These are phyloP conservation scores for Ustilago cynodontis DNA, from an alignment of 1,284 basidiomycete genomes.

Conservation along the genomic window DNA sequence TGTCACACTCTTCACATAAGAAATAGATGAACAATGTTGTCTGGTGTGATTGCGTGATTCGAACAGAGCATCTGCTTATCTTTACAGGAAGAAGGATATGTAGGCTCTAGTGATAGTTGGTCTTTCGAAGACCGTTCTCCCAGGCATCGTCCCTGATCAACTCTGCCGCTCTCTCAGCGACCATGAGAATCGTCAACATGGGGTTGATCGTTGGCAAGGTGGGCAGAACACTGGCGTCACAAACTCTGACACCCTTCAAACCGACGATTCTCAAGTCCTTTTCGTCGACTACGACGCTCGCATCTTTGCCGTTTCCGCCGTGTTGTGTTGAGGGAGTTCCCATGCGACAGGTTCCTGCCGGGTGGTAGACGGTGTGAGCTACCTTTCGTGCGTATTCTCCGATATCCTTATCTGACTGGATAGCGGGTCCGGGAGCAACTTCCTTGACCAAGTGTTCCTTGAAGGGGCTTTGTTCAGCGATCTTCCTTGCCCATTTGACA, in stretches of 20 bases:
- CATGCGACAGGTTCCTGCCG: conserved; percentile 69
- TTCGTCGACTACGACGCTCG: conserved; percentile 65
- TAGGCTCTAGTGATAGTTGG: conserved; percentile 20
- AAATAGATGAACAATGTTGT: not conserved
- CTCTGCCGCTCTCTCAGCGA: conserved; percentile 68
- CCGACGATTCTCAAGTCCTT: conserved; percentile 63
- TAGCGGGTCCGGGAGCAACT: conserved; percentile 68
- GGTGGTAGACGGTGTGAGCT: conserved; percentile 70
- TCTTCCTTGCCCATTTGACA: conserved; percentile 73
- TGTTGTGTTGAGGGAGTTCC: conserved; percentile 51
- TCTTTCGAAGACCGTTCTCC: conserved; percentile 49
- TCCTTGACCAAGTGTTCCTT: conserved; percentile 71
- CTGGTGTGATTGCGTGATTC: not conserved
- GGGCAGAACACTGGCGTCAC: conserved; percentile 68
- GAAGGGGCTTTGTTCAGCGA: conserved; percentile 72
- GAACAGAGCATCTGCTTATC: not conserved
- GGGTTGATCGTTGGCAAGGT: conserved; percentile 66
- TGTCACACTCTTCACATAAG: not conserved
- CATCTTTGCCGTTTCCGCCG: conserved; percentile 46
- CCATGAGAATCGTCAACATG: conserved; percentile 62
- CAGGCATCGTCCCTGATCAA: conserved; percentile 65
- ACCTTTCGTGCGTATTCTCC: conserved; percentile 67
- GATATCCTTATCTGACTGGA: conserved; percentile 67
- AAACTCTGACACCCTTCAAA: conserved; percentile 62
- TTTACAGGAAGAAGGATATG: not conserved